phyloP scores from a whole-genome alignment of 2,329 filamentous ascomycete genomes.

The Rhynchosporium agropyri region DNA sequence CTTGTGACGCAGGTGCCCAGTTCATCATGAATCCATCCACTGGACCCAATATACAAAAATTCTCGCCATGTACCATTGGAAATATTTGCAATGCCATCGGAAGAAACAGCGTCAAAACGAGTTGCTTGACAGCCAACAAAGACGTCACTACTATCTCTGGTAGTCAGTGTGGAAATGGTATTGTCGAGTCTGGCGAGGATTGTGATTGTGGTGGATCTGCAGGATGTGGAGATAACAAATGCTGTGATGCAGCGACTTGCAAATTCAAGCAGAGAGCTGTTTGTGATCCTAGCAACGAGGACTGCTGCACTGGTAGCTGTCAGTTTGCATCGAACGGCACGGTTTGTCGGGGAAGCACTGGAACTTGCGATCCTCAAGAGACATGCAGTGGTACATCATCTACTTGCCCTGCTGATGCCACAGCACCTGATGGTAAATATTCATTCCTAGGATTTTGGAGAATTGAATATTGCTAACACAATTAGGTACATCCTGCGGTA shows the following conservation, averaged over 20 bases:
- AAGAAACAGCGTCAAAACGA: slow-evolving; percentile 72
- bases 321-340: slow-evolving; percentile 67
- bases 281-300: slow-evolving; percentile 81
- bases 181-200: slow-evolving; percentile 91
- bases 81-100: slow-evolving; percentile 90
- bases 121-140: slow-evolving; percentile 83
- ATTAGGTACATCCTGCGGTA: slow-evolving; percentile 65
- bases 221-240: slow-evolving; percentile 73
- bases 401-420: slow-evolving; percentile 73
- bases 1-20: slow-evolving; percentile 74
- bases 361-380: slow-evolving; percentile 84
- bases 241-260: slow-evolving; percentile 86
- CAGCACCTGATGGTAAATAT: slow-evolving; percentile 63
- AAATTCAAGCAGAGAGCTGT: slow-evolving; percentile 72
- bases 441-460: neutral
- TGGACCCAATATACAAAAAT: slow-evolving; percentile 68
- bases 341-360: slow-evolving; percentile 79
- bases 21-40: slow-evolving; percentile 98
- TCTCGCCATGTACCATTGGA: slow-evolving; percentile 87
- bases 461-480: slow-evolving; percentile 21
- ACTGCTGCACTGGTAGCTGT: slow-evolving; percentile 72
- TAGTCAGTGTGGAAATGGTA: slow-evolving; percentile 92
- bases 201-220: slow-evolving; percentile 87
- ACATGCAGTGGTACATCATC: slow-evolving; percentile 74
- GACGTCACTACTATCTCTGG: slow-evolving; percentile 80